Evolutionary conservation across 768 basidiomycete genomes (phyloP).

Genomic region (Atractiella rhizophila): DNA sequence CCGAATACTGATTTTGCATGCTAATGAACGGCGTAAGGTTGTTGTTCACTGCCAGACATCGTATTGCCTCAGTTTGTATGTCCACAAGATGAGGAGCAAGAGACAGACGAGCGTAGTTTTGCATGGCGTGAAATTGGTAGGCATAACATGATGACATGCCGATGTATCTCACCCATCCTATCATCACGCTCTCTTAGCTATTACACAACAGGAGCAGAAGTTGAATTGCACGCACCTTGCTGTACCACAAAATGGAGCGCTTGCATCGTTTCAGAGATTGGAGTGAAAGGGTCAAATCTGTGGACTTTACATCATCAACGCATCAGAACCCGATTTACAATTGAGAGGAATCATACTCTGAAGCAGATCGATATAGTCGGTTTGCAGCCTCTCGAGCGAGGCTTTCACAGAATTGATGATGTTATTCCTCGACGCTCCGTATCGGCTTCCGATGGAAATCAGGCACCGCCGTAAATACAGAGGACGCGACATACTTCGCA

Average conservation of each 20-base stretch:
- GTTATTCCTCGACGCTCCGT: constrained; percentile 27
- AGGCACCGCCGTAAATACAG: too few relatives aligned
- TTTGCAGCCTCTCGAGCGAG: constrained; percentile 37
- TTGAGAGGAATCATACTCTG: constrained; percentile 26
- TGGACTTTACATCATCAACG: constrained; percentile 9
- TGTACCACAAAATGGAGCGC: constrained; percentile 26
- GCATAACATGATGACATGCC: constrained; percentile 26
- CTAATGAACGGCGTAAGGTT: constrained; percentile 13
- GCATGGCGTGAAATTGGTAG: constrained; percentile 17
- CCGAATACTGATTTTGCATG: constrained; percentile 14
- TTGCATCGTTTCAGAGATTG: constrained; percentile 28
- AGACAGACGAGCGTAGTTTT: constrained; percentile 18
- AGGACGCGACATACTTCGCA: too few relatives aligned
- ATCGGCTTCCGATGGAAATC: too few relatives aligned
- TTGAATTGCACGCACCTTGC: too few relatives aligned
- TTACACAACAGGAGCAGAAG: too few relatives aligned
- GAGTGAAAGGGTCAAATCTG: constrained; percentile 32
- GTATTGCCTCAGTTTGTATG: too few relatives aligned
- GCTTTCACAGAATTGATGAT: constrained; percentile 38
- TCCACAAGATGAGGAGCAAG: too few relatives aligned
- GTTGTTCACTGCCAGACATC: constrained; percentile 8
- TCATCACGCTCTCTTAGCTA: too few relatives aligned
- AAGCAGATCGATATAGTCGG: constrained; percentile 51
- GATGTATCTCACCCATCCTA: constrained; percentile 24
- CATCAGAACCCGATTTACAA: constrained; percentile 11